Base-by-base conservation (phyloP, 345 rosid genomes). In the Firmiana major region DNA sequence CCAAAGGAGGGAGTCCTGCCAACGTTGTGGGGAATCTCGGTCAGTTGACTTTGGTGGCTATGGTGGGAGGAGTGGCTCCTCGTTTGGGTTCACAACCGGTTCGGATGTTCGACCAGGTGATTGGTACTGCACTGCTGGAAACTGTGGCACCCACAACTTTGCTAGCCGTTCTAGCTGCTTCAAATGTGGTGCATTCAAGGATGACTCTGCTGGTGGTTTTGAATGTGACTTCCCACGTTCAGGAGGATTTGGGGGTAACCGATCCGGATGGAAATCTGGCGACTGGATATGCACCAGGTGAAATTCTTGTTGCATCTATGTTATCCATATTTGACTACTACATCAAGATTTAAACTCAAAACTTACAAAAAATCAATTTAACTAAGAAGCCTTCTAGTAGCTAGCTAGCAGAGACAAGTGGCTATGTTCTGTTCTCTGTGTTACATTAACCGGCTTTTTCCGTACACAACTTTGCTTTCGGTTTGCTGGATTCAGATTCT, bases 21-120 rank as follows among this genome's bases (percentile, higher is more conserved):
- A 90, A 74, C 89, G 96, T 6, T 94, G 98, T 16, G 72, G 88
- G 28, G 90, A 87, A 55, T 83, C 85, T 0, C 78, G 80, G 62
- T 63, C 74, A 0, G 85, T 89, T 1, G 73, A 88, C 43, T 82
- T 84, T 31, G 86, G 87, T 0, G 81, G 90, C 55, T 84, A 81
- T 34, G 87, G 88, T 38, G 89, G 88, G 36, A 77, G 94, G 71
- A 78, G 82, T 4, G 89, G 90, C 62, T 73, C 97, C 0, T 87
- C 94, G 0, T 86, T 91, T 24, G 97, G 92, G 38, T 92, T 90
- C 81, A 79, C 83, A 58, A 84, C 92, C 9, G 99, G 97, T 48
- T 90, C 98, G 19, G 99, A 95, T 63, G 97, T 95, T 72, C 86
- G 98, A 74, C 97, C 96, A 0, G 99, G 99, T 17, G 98, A 93